Conservation (phyloP, 2,329 filamentous ascomycete species). For the Penicillium griseofulvum region DNA sequence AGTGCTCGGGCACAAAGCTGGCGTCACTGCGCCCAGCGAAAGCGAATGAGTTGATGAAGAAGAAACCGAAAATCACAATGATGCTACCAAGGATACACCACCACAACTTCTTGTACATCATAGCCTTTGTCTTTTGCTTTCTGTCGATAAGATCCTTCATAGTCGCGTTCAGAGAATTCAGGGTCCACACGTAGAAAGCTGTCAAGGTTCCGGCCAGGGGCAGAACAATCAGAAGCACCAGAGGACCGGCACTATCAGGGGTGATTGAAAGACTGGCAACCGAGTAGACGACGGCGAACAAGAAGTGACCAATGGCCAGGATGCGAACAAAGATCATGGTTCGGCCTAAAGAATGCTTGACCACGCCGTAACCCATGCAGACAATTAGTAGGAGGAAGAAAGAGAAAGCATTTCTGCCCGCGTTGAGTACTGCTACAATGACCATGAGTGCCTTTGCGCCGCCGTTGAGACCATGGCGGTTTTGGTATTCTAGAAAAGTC, state of each 20-base stretch:
- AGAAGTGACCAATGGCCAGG: slow-evolving; percentile 86
- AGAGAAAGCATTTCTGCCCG: slow-evolving; percentile 92
- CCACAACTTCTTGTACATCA: slow-evolving; percentile 98
- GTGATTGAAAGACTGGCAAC: slow-evolving; percentile 85
- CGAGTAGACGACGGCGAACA: slow-evolving; percentile 92
- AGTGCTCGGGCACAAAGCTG: slow-evolving; percentile 92
- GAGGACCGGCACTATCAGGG: slow-evolving; percentile 82
- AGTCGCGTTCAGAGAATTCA: slow-evolving; percentile 90
- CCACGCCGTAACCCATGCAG: slow-evolving; percentile 98
- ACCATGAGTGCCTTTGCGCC: slow-evolving; percentile 84
- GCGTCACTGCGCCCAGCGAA: slow-evolving; percentile 82
- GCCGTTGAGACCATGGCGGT: slow-evolving; percentile 79
- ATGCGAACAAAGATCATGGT: slow-evolving; percentile 93
- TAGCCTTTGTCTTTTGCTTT: slow-evolving; percentile 87
- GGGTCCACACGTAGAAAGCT: slow-evolving; percentile 97
- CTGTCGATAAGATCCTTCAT: slow-evolving; percentile 95
- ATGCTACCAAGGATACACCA: slow-evolving; percentile 94
- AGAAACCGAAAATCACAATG: slow-evolving; percentile 94
- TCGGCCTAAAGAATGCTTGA: slow-evolving; percentile 85
- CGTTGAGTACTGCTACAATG: slow-evolving; percentile 88
- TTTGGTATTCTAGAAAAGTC: slow-evolving; percentile 72
- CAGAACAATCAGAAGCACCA: slow-evolving; percentile 89
- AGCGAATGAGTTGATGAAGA: slow-evolving; percentile 96
- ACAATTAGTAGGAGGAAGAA: slow-evolving; percentile 98
- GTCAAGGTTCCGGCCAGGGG: slow-evolving; percentile 89